Evolutionary conservation across 768 basidiomycete species (phyloP).

Genomic region (Fomitopsis pulvina): DNA sequence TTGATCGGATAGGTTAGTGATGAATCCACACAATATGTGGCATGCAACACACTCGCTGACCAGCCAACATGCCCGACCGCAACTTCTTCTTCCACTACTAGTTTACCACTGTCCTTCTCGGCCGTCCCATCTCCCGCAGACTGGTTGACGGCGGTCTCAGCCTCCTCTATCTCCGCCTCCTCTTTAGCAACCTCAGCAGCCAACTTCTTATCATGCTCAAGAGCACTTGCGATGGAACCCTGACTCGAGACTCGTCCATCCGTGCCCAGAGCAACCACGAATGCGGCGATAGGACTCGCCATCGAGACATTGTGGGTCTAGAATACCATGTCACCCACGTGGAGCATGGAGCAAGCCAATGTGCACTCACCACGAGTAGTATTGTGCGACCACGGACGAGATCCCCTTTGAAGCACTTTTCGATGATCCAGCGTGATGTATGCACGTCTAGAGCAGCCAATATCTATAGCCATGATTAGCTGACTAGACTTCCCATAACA

Average conservation of each 20-base stretch:
- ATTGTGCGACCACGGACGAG: conserved; percentile 44
- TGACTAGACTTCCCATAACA: too few relatives aligned
- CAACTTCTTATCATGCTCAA: conserved; percentile 34
- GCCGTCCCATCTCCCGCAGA: conserved; percentile 6
- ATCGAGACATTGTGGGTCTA: conserved; percentile 52
- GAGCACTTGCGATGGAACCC: conserved; percentile 43
- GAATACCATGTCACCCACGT: too few relatives aligned
- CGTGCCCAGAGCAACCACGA: conserved; percentile 45
- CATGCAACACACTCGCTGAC: conserved; percentile 31
- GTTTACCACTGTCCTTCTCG: conserved; percentile 45
- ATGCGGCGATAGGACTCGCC: conserved; percentile 44
- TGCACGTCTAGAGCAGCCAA: conserved; percentile 48
- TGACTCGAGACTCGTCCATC: conserved; percentile 48
- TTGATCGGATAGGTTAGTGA: conserved; percentile 2
- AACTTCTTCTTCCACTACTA: conserved; percentile 60
- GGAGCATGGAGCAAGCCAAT: too few relatives aligned
- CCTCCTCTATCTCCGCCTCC: conserved; percentile 17
- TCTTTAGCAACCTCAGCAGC: conserved; percentile 21
- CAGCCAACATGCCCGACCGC: conserved; percentile 53
- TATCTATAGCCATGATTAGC: conserved; percentile 17
- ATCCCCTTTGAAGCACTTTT: conserved; percentile 42
- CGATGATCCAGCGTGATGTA: conserved; percentile 45
- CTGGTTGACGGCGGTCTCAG: conserved; percentile 15
- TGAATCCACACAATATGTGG: background rate
- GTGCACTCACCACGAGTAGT: conserved; percentile 41